phyloP scores from a whole-genome alignment of 352 stramenopile genomes.

The Phytophthora podocarpi region DNA sequence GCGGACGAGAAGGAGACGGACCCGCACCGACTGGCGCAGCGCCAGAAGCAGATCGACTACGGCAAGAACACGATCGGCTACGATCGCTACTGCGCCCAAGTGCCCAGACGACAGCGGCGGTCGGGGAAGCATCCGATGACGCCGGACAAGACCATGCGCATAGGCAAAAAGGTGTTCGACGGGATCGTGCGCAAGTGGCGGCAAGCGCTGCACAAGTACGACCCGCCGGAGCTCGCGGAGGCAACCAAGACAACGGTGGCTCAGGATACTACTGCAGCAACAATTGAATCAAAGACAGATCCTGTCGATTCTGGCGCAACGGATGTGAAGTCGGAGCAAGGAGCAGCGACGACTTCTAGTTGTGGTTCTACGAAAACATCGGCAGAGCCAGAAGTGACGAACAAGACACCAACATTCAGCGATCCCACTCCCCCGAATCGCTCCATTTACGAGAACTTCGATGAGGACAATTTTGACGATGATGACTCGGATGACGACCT shows the following conservation, averaged over 20 bases:
- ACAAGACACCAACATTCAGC: not conserved
- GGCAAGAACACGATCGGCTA: slow-evolving; percentile 94
- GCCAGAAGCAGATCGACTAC: slow-evolving; percentile 94
- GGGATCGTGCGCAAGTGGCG: slow-evolving; percentile 77
- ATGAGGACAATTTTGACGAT: slow-evolving; percentile 55
- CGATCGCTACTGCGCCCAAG: slow-evolving; percentile 73
- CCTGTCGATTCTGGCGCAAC: not conserved
- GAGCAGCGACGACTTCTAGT: not conserved
- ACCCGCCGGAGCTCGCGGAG: slow-evolving; percentile 68
- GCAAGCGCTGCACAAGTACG: slow-evolving; percentile 81
- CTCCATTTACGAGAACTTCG: slow-evolving; percentile 80
- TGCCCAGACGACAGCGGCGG: slow-evolving; percentile 60
- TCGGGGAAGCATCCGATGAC: slow-evolving; percentile 67
- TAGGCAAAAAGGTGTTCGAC: slow-evolving; percentile 88
- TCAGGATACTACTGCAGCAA: not conserved
- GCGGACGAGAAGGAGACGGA: slow-evolving; percentile 75
- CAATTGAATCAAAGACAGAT: not conserved
- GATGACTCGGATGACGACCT: slow-evolving; percentile 75
- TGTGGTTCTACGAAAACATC: slow-evolving; percentile 4
- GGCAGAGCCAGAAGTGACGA: not conserved
- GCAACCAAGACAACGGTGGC: not conserved
- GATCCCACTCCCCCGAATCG: slow-evolving; percentile 4
- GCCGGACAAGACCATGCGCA: slow-evolving; percentile 74
- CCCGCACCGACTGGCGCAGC: slow-evolving; percentile 80
- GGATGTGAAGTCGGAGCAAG: not conserved